phyloP scores from a whole-genome alignment of 2,329 filamentous ascomycete genomes.

The Aspergillus melleus region DNA sequence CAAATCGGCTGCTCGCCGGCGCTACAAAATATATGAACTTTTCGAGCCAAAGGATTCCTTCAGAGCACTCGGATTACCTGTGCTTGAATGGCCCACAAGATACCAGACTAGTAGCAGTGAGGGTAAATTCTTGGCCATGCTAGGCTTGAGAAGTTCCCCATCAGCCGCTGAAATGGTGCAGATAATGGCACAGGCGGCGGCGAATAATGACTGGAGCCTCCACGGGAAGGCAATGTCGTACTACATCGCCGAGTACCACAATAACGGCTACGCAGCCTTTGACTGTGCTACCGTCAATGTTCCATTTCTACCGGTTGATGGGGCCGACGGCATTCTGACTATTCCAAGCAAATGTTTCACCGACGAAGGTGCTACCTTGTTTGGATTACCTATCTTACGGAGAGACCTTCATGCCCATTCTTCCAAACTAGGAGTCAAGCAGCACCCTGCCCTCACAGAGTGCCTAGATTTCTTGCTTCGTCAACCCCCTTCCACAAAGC shows the following conservation, averaged over 20 bases:
- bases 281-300: conserved; percentile 57
- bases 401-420: conserved; percentile 78
- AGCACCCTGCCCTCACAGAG: conserved; percentile 74
- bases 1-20: conserved; percentile 56
- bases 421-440: conserved; percentile 79
- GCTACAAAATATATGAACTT: conserved; percentile 73
- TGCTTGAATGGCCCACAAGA: conserved; percentile 79
- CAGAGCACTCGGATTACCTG: conserved; percentile 68
- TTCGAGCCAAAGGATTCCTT: conserved; percentile 76
- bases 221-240: conserved; percentile 75
- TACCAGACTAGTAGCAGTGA: conserved; percentile 68
- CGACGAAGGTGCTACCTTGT: conserved; percentile 71
- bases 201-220: conserved; percentile 51
- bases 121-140: conserved; percentile 67
- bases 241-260: conserved; percentile 76
- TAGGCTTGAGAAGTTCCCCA: conserved; percentile 75
- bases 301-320: conserved; percentile 72
- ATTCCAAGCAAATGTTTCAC: conserved; percentile 77
- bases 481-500: conserved; percentile 67
- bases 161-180: conserved; percentile 71
- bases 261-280: conserved; percentile 71
- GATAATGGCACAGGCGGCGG: conserved; percentile 68
- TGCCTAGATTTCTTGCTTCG: conserved; percentile 73
- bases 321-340: conserved; percentile 60
- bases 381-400: conserved; percentile 78